These are phyloP conservation scores for Curvularia hawaiiensis DNA, from an alignment of 2,329 filamentous ascomycete species.

Conservation along the genomic window DNA sequence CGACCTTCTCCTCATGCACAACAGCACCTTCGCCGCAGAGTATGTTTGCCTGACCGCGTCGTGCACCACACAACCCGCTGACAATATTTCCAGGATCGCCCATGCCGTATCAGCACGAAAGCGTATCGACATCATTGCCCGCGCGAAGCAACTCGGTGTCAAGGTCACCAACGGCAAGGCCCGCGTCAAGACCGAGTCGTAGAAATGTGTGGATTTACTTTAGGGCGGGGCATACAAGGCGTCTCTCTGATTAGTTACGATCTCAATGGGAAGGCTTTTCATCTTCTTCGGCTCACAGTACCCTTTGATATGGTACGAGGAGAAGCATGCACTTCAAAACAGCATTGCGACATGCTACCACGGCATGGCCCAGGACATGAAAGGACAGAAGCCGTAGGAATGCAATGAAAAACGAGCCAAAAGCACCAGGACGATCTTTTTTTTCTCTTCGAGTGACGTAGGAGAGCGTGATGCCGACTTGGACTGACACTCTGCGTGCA, in stretches of 20 bases:
- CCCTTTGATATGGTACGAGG: conserved; percentile 24
- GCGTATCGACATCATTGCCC: conserved; percentile 96
- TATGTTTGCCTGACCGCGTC: conserved; percentile 57
- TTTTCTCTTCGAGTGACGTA: conserved; percentile 1
- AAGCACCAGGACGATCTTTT: conserved; percentile 6
- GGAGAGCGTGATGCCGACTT: conserved; percentile 1
- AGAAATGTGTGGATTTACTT: conserved; percentile 43
- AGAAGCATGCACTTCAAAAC: conserved; percentile 39
- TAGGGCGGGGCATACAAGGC: conserved; percentile 44
- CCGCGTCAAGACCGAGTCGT: conserved; percentile 93
- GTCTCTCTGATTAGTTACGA: conserved; percentile 48
- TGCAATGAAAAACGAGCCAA: conserved; percentile 38
- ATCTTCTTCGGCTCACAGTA: conserved; percentile 32
- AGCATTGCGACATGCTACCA: conserved; percentile 32
- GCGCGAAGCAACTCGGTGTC: conserved; percentile 97
- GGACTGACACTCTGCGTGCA: neutral
- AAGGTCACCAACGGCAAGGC: conserved; percentile 99
- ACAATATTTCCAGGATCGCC: conserved; percentile 72
- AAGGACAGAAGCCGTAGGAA: conserved; percentile 29
- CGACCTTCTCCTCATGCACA: conserved; percentile 99
- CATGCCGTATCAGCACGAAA: conserved; percentile 98
- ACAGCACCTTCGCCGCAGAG: conserved; percentile 98
- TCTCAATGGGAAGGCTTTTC: conserved; percentile 44
- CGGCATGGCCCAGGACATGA: conserved; percentile 25
- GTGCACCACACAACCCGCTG: conserved; percentile 12